Evolutionary conservation across 345 rosid species (phyloP), one percentile per base, ranked within the genome.

Genomic region (Lenwebbia sp.): DNA sequence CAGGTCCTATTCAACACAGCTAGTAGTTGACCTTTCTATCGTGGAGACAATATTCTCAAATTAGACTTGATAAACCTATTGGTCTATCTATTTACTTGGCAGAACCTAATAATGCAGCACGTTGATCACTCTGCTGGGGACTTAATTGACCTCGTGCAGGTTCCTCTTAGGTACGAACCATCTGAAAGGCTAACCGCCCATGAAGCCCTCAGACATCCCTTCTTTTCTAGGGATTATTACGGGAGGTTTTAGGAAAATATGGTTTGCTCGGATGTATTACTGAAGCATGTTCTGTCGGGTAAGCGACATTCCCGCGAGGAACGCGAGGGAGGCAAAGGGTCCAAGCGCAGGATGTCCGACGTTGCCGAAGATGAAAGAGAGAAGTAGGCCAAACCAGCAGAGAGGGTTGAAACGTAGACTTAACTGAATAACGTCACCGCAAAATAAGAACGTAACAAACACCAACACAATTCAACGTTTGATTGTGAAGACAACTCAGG

Each of bases 51-150:
- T n/a, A 28, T 82, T 37, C 30, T 82, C 37, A 82, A 28, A 17
- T 82, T 52, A 4, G 13, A 28, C 23, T 51, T n/a, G 40, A 5
- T 56, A 26, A 83, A 85, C 85, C 33, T 83, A 54, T 49, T 37
- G 44, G 11, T 86, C 54, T 81, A n/a, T 76, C 30, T 49, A 13
- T 51, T n/a, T 75, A 10, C 84, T 84, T 44, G 82, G 85, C 93
- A 94, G 96, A 94, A 94, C 85, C 87, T 93, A 11, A 93, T 94
- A 84, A 93, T 92, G 96, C 94, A 88, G 89, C 93, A 92, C 83
- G 96, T 92, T 41, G 95, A 94, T 92, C 95, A 94, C 90, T 94
- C 94, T 2, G 95, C 95, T 15, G 93, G 94, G 17, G 92, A 92
- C 84, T 91, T 93, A 82, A 93, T 92, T 33, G 94, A 92, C 82